Evolutionary conservation across 1,284 basidiomycete genomes (phyloP).

Genomic region (Puccinia triticina): DNA sequence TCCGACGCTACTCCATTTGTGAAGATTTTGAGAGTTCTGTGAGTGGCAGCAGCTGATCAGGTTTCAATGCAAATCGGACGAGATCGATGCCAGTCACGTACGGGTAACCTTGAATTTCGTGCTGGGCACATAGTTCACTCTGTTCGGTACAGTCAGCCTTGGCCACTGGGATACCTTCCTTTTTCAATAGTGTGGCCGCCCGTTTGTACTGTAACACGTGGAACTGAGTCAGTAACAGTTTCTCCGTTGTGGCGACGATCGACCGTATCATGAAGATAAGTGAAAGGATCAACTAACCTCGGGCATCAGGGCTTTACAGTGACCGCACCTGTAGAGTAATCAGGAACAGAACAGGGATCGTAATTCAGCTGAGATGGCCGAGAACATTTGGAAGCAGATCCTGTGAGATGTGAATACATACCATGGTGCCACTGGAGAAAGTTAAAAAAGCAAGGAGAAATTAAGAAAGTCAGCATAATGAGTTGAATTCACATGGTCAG

Average conservation of each 20-base stretch:
- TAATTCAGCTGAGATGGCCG: too few relatives aligned
- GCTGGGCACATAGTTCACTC: conserved; percentile 57
- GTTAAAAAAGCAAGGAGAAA: conserved; percentile 2
- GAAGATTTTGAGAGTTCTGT: conserved; percentile 84
- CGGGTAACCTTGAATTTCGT: conserved; percentile 72
- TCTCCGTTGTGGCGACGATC: not conserved
- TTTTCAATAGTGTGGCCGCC: conserved; percentile 86
- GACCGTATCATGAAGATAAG: conserved; percentile 63
- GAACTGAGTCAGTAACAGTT: not conserved
- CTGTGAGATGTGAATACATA: not conserved
- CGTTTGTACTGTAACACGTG: conserved; percentile 76
- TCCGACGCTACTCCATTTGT: conserved; percentile 76
- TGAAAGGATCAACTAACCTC: conserved; percentile 64
- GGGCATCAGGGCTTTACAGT: conserved; percentile 74
- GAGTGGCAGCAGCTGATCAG: conserved; percentile 3
- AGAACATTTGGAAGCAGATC: too few relatives aligned
- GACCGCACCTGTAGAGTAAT: conserved; percentile 70
- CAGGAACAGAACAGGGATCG: conserved; percentile 34
- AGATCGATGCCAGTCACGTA: conserved; percentile 62
- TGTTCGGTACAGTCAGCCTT: conserved; percentile 73
- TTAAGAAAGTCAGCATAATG: conserved; percentile 20
- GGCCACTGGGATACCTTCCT: conserved; percentile 83
- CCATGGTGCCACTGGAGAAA: not conserved
- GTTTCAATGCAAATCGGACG: not conserved
- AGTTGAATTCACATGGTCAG: not conserved